Base-by-base conservation (phyloP, 495 filamentous ascomycete species). In the Evernia prunastri region DNA sequence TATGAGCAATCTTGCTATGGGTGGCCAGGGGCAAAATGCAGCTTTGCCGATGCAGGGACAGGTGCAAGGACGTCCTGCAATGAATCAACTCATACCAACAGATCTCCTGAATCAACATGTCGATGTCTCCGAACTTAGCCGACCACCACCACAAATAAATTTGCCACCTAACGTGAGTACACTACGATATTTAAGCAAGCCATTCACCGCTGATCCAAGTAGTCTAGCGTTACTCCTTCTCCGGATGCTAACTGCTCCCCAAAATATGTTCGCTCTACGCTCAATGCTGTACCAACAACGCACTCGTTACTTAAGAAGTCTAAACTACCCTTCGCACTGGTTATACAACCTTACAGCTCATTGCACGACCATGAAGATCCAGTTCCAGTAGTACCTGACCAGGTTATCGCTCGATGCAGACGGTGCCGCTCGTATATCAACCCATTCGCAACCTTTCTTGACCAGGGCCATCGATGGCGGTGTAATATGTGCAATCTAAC, bases 401-500 rank as follows among this genome's bases (percentile, higher is more conserved):
- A 97, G 75, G 91, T 98, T 62, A 98, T 98, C 71, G 93, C 92
- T 43, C 86, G 94, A 71, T 98, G 94, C 78, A 82, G 94, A 73
- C 86, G 94, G 71, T 98, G 94, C 75, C 84, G 93, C 64, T 92
- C 93, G 51, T 97, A 97, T 72, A 97, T 97, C 79, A 97, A 97
- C 74, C 92, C 94, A 27, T 98, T 93, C 63, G 94, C 92, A 53
- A 90, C 88, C 59, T 98, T 98, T 80, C 78, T 98, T 49, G 94
- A 98, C 65, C 91, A 97, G 74, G 93, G 93, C 25, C 94, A 98
- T 78, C 84, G 94, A 71, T 97, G 94, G 94, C 87, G 93, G 63
- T 98, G 94, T 77, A 98, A 98, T 76, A 97, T 98, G 93, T 98
- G 94, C 72, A 97, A 96, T 74, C 80, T 98, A 63, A 97, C 92